Evolutionary conservation across 768 basidiomycete genomes (phyloP).

Genomic region (Leccinum barrowsii): DNA sequence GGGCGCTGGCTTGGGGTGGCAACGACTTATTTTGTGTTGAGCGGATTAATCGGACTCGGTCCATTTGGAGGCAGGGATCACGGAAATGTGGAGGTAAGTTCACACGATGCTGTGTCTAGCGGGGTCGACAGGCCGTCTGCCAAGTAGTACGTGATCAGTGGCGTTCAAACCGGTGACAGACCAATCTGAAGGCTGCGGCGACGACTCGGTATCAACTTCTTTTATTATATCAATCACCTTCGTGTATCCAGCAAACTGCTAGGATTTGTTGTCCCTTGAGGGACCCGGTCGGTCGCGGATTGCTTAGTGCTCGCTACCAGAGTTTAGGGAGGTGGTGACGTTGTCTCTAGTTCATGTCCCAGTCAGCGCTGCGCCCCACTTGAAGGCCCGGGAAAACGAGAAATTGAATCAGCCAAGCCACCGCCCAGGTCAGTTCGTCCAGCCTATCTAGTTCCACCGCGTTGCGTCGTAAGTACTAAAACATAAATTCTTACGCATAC

Average conservation of each 20-base stretch:
- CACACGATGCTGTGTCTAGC: neutral
- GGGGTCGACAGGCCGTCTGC: neutral
- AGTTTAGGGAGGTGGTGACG: neutral
- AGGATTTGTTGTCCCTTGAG: neutral
- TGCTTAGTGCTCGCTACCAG: too few relatives aligned
- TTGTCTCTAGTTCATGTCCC: neutral
- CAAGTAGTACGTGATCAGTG: too few relatives aligned
- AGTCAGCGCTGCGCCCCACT: neutral
- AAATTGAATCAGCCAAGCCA: neutral
- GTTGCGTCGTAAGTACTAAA: neutral
- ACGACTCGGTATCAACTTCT: neutral
- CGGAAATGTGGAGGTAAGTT: neutral
- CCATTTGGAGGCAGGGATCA: too few relatives aligned
- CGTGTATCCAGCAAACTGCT: neutral
- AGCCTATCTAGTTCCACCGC: neutral
- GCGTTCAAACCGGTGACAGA: neutral
- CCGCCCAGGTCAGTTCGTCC: neutral
- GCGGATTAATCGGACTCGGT: too few relatives aligned
- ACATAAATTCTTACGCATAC: too few relatives aligned
- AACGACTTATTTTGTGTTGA: too few relatives aligned
- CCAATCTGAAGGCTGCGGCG: neutral
- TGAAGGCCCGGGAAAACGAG: neutral
- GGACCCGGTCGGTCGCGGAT: too few relatives aligned
- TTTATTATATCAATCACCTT: neutral
- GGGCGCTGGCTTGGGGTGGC: neutral